Evolutionary conservation across 352 stramenopile genomes (phyloP).

Genomic region (Globisporangium paddicum): DNA sequence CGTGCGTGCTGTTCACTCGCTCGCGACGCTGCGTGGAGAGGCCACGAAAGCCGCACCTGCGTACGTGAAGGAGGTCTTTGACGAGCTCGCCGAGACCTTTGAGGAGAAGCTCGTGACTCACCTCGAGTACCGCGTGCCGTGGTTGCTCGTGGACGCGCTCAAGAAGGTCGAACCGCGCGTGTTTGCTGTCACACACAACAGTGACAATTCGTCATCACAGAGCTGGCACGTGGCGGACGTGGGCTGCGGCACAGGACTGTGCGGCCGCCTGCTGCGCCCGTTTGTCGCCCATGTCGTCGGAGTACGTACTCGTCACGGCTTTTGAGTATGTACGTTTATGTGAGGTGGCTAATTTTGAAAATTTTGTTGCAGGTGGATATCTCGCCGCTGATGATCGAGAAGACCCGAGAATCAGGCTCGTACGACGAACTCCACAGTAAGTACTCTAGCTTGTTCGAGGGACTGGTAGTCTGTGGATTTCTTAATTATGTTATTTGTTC

Average conservation of each 20-base stretch:
- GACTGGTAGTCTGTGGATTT: too few relatives aligned
- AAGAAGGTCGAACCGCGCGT: slow-evolving; percentile 31
- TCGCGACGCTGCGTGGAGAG: slow-evolving; percentile 54
- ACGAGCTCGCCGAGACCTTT: slow-evolving; percentile 74
- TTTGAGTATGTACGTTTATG: neutral
- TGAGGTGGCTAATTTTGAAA: neutral
- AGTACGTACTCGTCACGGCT: slow-evolving; percentile 18
- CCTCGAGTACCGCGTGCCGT: slow-evolving; percentile 75
- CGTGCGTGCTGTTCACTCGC: slow-evolving; percentile 53
- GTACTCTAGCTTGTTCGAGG: neutral
- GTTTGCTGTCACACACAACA: slow-evolving; percentile 2
- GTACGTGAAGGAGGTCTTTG: slow-evolving; percentile 77
- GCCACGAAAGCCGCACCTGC: slow-evolving; percentile 43
- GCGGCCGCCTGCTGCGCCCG: slow-evolving; percentile 55
- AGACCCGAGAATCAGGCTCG: slow-evolving; percentile 46
- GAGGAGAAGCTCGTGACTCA: slow-evolving; percentile 80
- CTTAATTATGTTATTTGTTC: too few relatives aligned
- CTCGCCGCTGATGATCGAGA: slow-evolving; percentile 78
- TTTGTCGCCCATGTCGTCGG: slow-evolving; percentile 52
- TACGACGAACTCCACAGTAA: slow-evolving; percentile 77
- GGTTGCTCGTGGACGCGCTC: slow-evolving; percentile 67
- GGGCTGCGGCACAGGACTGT: slow-evolving; percentile 76
- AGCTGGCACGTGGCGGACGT: slow-evolving; percentile 59
- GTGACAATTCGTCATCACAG: slow-evolving; percentile 5
- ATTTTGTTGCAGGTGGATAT: slow-evolving; percentile 55